These are phyloP conservation scores for Phytomonas sp. DNA, from an alignment of 208 protist genomes.

Conservation along the genomic window DNA sequence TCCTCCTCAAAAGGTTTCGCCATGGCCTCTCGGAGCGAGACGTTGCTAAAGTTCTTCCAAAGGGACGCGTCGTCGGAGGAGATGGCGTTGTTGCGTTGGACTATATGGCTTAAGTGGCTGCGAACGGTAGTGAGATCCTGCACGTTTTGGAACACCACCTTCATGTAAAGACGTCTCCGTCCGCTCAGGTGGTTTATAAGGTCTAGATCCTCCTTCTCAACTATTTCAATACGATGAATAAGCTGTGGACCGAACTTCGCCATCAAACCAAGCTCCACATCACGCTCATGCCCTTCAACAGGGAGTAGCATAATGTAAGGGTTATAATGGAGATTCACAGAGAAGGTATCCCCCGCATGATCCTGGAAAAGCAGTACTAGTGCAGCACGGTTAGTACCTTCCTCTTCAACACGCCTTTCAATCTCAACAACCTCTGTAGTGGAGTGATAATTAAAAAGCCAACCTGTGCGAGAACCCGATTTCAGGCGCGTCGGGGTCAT, in stretches of 20 bases:
- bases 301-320: slow-evolving; percentile 74
- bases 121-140: slow-evolving; percentile 90
- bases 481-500: slow-evolving; percentile 28
- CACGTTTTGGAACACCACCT: slow-evolving; percentile 94
- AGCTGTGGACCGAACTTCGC: slow-evolving; percentile 80
- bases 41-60: slow-evolving; percentile 35
- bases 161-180: slow-evolving; percentile 86
- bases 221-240: slow-evolving; percentile 69
- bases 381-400: slow-evolving; percentile 28
- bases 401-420: slow-evolving; percentile 12
- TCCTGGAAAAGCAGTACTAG: slow-evolving; percentile 78
- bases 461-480: slow-evolving; percentile 66
- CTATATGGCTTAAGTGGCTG: slow-evolving; percentile 61
- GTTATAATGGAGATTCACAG: slow-evolving; percentile 58
- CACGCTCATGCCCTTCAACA: slow-evolving; percentile 79
- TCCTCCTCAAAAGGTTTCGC: slow-evolving; percentile 61
- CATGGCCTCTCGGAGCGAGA: slow-evolving; percentile 64
- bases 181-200: slow-evolving; percentile 96
- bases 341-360: slow-evolving; percentile 74
- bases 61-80: slow-evolving; percentile 30
- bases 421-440: slow-evolving; percentile 33
- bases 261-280: slow-evolving; percentile 93
- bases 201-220: slow-evolving; percentile 95
- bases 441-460: slow-evolving; percentile 88
- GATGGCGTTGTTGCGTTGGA: slow-evolving; percentile 71